phyloP scores from a whole-genome alignment of 2,329 filamentous ascomycete species.

The Ophiostoma fasciatum region DNA sequence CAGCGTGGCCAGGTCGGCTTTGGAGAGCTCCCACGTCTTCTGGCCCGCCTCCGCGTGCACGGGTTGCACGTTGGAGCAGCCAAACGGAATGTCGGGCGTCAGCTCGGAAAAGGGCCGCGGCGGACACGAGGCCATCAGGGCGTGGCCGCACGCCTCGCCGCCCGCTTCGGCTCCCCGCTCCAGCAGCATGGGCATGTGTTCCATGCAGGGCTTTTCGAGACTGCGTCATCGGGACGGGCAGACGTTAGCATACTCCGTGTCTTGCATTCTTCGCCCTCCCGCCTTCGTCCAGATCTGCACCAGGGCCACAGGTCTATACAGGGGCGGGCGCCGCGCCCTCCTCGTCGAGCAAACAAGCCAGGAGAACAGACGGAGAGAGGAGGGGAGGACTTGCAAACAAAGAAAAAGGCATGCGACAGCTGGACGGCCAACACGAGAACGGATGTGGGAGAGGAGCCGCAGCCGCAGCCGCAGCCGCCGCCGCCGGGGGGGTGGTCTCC shows the following conservation, averaged over 20 bases:
- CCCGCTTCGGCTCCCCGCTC: slow-evolving; percentile 43
- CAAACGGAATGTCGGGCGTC: slow-evolving; percentile 37
- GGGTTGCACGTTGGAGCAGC: slow-evolving; percentile 22
- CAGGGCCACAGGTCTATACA: too few relatives aligned
- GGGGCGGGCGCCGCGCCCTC: too few relatives aligned
- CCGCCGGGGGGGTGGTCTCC: slow-evolving; percentile 36
- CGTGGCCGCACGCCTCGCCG: slow-evolving; percentile 68
- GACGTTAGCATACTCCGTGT: slow-evolving; percentile 3
- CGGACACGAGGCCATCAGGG: slow-evolving; percentile 83
- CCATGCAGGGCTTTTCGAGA: slow-evolving; percentile 86
- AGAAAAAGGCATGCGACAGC: too few relatives aligned
- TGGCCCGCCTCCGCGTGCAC: slow-evolving; percentile 32
- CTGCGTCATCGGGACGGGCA: slow-evolving; percentile 37
- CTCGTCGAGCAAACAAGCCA: too few relatives aligned
- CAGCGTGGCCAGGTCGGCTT: slow-evolving; percentile 63
- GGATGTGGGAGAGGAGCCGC: slow-evolving; percentile 2
- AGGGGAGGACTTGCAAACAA: too few relatives aligned
- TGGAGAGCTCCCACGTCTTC: slow-evolving; percentile 62
- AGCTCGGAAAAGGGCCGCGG: slow-evolving; percentile 45
- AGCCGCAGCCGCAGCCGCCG: too few relatives aligned
- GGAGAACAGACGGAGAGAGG: too few relatives aligned
- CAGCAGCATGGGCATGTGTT: slow-evolving; percentile 70
- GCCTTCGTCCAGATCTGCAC: background rate
- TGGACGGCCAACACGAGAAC: slow-evolving; percentile 1
- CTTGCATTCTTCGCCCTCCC: background rate